Base-by-base conservation (phyloP, 164 flowering plant genomes). In the Malania oleifera region DNA sequence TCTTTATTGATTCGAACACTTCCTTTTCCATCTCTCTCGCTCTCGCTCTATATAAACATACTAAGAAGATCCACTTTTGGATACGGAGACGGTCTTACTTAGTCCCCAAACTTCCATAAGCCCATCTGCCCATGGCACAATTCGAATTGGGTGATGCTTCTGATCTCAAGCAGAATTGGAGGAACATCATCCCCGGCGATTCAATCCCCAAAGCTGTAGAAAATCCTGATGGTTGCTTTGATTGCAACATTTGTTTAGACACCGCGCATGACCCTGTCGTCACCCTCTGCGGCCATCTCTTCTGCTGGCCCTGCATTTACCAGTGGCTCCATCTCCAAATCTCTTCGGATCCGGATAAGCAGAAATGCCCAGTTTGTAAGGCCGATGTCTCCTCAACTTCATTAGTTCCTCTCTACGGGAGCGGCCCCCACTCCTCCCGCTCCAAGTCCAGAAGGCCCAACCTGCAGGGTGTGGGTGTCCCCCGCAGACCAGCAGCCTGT, bases 261-360 rank as follows among this genome's bases (percentile, higher is more conserved):
- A 77, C 73, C 18, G 91, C 84, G 0, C 70, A 68, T 2, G 91
- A 88, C 10, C 97, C 97, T 3, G 89, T 87, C 0, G 91, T 88
- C 25, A 90, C 96, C 18, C 86, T 82, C 24, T 90, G 97, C 35
- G 95, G 97, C 39, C 97, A 88, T 59, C 76, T 87, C 18, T 87
- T 78, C 66, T 87, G 97, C 71, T 90, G 97, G 96, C 86, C 96
- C 0, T 90, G 97, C 74, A 84, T 86, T 54, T 86, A 81, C 80
- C 74, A 82, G 60, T 91, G 97, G 97, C 77, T 87, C 40, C 63
- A 70, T 27, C 72, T 74, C 22, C 76, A 80, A 28, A 61, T 29
- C 19, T 38, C 72, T 20, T 59, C 83, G 35, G n/a, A n/a, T n/a
- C 60, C 49, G 1, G 70, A 62, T 5, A 38, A 58, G 23, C 77